Percentiles rank a stretch among this genome's conserved stretches.
phyloP scores from a whole-genome alignment of 108 stramenopile species.

The Pseudonitzschia pungens region DNA sequence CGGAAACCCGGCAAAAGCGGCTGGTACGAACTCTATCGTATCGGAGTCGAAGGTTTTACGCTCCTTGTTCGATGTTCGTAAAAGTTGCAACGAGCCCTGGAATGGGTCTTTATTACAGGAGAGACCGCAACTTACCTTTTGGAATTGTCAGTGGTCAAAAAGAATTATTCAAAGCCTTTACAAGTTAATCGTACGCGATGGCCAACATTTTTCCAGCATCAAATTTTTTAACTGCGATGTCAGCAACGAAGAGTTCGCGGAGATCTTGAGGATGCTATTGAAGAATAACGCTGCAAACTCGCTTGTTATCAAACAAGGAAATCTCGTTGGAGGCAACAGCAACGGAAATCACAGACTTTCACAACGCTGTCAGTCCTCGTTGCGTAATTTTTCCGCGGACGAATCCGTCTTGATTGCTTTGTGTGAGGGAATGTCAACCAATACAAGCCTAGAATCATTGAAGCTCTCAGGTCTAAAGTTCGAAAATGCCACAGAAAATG shows the following conservation, averaged over 20 bases:
- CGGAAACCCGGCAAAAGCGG: neutral
- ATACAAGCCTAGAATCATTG: neutral
- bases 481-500: neutral
- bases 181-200: constrained; percentile 12
- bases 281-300: neutral
- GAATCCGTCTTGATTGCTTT: neutral
- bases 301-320: neutral
- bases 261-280: constrained; percentile 6
- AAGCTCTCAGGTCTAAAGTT: neutral
- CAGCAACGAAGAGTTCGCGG: neutral
- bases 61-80: constrained; percentile 5
- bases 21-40: neutral
- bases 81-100: neutral
- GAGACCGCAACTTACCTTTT: neutral
- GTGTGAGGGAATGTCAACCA: neutral
- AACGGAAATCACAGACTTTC: neutral
- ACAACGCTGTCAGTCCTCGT: neutral
- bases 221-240: constrained; percentile 11
- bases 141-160: constrained; percentile 3
- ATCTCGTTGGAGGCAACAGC: neutral
- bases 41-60: neutral
- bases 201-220: constrained; percentile 8
- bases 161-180: neutral
- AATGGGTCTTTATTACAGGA: neutral
- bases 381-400: neutral